Percentiles rank a stretch among this genome's conserved stretches.
These are phyloP conservation scores for Primulina eburnea DNA, from an alignment of 257 asterid species.

Conservation along the genomic window DNA sequence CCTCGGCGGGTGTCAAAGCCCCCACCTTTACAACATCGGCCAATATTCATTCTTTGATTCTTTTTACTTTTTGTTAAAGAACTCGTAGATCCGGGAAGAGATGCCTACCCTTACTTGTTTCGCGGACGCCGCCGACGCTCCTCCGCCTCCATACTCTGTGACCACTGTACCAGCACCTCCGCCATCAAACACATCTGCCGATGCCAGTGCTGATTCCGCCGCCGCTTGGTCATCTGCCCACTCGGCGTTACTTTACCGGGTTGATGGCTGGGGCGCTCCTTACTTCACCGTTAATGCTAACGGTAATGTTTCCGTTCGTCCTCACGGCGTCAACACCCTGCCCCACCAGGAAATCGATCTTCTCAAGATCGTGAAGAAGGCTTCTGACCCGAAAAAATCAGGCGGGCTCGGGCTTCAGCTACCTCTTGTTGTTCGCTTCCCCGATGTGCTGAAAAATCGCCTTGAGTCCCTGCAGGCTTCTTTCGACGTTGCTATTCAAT, in stretches of 20 bases:
- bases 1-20: constrained; percentile 99
- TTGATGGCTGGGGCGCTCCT: constrained; percentile 94
- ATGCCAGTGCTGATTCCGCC: constrained; percentile 17
- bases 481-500: constrained; percentile 59
- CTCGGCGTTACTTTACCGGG: constrained; percentile 64
- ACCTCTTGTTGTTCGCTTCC: constrained; percentile 77
- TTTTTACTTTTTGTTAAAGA: constrained; percentile 20
- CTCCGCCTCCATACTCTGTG: constrained; percentile 59
- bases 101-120: constrained; percentile 86
- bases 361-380: constrained; percentile 80
- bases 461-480: constrained; percentile 70
- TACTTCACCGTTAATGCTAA: constrained; percentile 73
- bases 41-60: constrained; percentile 49
- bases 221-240: constrained; percentile 63
- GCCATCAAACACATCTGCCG: constrained; percentile 27
- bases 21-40: constrained; percentile 65
- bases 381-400: constrained; percentile 52
- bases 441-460: constrained; percentile 74
- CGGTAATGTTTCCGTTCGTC: constrained; percentile 72
- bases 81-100: constrained; percentile 47
- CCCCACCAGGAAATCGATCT: constrained; percentile 90
- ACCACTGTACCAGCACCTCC: constrained; percentile 56
- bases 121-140: constrained; percentile 60
- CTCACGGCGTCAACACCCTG: constrained; percentile 60
- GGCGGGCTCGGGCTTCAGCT: constrained; percentile 88